These are phyloP conservation scores for Sporisorium scitamineum DNA, from an alignment of 1,284 basidiomycete species.

Conservation along the genomic window DNA sequence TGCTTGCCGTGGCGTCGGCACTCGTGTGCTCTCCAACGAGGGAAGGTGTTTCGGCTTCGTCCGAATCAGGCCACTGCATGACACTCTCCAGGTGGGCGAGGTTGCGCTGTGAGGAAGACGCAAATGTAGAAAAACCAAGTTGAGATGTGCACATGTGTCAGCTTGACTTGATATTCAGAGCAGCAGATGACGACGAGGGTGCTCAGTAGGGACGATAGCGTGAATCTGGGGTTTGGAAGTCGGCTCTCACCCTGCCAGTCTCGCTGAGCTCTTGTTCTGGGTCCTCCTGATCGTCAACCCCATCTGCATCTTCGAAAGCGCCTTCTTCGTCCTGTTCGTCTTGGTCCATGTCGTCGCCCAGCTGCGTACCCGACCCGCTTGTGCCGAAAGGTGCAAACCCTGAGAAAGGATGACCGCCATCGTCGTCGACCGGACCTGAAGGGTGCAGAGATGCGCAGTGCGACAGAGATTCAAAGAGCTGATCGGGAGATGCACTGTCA, in stretches of 20 bases:
- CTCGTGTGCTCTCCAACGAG: conserved; percentile 3
- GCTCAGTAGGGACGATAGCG: conserved; percentile 84
- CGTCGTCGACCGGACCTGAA: conserved; percentile 72
- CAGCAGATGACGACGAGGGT: background rate
- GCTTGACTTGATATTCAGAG: conserved; percentile 3
- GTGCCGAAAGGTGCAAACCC: conserved; percentile 64
- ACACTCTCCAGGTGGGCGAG: conserved; percentile 50
- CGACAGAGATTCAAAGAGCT: conserved; percentile 88
- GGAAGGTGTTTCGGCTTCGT: conserved; percentile 23
- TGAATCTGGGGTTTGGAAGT: conserved; percentile 80
- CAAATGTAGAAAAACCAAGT: background rate
- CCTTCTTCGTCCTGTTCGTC: conserved; percentile 72
- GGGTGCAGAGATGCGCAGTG: conserved; percentile 90
- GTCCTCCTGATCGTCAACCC: conserved; percentile 50
- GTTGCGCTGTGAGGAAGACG: conserved; percentile 36
- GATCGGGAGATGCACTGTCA: conserved; percentile 76
- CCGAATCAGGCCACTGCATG: conserved; percentile 52
- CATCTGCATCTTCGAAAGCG: conserved; percentile 74
- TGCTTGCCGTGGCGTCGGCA: background rate
- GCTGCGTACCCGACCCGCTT: conserved; percentile 25
- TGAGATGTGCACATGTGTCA: conserved; percentile 12
- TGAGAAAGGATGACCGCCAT: conserved; percentile 70
- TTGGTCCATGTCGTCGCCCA: conserved; percentile 72
- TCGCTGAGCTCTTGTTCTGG: conserved; percentile 76
- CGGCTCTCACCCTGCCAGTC: conserved; percentile 92